These are phyloP conservation scores for Leccinum aurantiacum DNA, from an alignment of 768 basidiomycete species.

Conservation along the genomic window DNA sequence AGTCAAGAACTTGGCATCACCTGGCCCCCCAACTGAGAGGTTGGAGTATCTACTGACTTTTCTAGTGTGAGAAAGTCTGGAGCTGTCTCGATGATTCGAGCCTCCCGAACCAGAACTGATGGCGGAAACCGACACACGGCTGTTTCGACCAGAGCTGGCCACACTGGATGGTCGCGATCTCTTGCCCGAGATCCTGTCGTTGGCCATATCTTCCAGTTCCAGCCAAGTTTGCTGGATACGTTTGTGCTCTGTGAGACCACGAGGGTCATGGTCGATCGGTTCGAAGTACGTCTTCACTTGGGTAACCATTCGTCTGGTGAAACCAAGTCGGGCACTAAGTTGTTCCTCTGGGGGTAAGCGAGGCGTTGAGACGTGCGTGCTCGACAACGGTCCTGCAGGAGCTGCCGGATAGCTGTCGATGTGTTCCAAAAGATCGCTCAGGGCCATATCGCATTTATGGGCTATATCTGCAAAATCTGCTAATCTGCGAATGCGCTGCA, in stretches of 20 bases:
- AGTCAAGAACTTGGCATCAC: slow-evolving; percentile 43
- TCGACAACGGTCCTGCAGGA: slow-evolving; percentile 51
- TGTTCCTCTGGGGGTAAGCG: slow-evolving; percentile 64
- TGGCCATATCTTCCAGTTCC: slow-evolving; percentile 80
- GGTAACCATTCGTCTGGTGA: slow-evolving; percentile 56
- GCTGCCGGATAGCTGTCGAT: slow-evolving; percentile 78
- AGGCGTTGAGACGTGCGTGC: slow-evolving; percentile 43
- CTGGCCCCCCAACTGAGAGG: slow-evolving; percentile 31
- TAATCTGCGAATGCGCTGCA: slow-evolving; percentile 55
- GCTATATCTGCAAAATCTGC: slow-evolving; percentile 51
- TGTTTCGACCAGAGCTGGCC: slow-evolving; percentile 62
- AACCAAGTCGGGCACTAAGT: slow-evolving; percentile 57
- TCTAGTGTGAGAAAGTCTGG: slow-evolving; percentile 17
- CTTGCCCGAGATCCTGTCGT: slow-evolving; percentile 58
- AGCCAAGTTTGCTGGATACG: slow-evolving; percentile 79
- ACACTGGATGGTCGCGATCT: slow-evolving; percentile 67
- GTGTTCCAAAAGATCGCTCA: slow-evolving; percentile 85
- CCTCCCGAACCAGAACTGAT: slow-evolving; percentile 23
- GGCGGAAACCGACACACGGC: slow-evolving; percentile 52
- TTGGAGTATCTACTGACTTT: slow-evolving; percentile 32
- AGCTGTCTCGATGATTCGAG: slow-evolving; percentile 15
- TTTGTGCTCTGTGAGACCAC: slow-evolving; percentile 57
- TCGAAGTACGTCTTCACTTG: slow-evolving; percentile 43
- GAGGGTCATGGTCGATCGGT: slow-evolving; percentile 53
- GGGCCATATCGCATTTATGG: slow-evolving; percentile 63